Conservation (phyloP, 2,329 filamentous ascomycete species). For the Sporothrix mexicana region DNA sequence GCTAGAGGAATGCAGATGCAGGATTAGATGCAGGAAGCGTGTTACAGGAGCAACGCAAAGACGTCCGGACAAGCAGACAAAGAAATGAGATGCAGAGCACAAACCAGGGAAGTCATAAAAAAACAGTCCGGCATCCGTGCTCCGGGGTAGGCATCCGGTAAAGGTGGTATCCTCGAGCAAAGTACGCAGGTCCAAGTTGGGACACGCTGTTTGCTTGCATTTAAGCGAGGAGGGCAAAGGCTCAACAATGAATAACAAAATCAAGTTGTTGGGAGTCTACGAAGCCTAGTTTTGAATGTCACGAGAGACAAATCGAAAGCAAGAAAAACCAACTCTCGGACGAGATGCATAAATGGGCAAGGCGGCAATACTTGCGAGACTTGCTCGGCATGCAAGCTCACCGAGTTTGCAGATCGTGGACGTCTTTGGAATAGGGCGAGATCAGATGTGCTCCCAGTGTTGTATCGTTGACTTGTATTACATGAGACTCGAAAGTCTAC, state of each 20-base stretch:
- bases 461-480: background rate
- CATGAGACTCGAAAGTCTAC: background rate
- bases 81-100: background rate
- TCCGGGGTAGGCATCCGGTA: background rate
- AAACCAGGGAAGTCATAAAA: background rate
- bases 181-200: background rate
- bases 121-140: background rate
- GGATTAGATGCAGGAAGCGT: background rate
- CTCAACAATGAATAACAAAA: background rate
- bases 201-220: background rate
- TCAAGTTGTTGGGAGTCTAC: background rate
- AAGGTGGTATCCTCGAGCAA: background rate
- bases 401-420: background rate
- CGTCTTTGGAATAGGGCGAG: background rate
- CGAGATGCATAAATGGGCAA: background rate
- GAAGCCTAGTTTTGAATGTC: background rate
- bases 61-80: background rate
- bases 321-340: background rate
- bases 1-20: background rate
- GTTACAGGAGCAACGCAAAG: background rate
- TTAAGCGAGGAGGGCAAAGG: background rate
- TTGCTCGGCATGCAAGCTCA: background rate
- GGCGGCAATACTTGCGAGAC: background rate
- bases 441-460: background rate
- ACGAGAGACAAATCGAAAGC: background rate